These are phyloP conservation scores for Flaveria brownii DNA, from an alignment of 129 eudicot genomes.

Conservation along the genomic window DNA sequence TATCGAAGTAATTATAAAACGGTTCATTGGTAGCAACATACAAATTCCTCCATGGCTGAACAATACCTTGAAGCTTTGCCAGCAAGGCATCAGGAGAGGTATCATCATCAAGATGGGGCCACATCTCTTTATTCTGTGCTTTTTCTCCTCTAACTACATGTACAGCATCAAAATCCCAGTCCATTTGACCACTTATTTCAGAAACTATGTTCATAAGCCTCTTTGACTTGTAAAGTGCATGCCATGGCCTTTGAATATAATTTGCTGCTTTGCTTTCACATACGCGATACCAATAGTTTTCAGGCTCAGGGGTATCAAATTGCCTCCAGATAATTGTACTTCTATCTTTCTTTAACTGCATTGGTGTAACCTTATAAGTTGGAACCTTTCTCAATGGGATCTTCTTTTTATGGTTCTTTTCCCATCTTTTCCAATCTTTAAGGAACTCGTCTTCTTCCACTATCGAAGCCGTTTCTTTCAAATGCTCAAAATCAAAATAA, in stretches of 20 bases:
- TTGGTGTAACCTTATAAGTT: conserved; percentile 71
- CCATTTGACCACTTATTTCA: conserved; percentile 91
- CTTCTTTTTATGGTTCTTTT: conserved; percentile 67
- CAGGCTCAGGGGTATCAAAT: conserved; percentile 93
- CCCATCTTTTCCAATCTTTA: conserved; percentile 85
- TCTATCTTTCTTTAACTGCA: conserved; percentile 80
- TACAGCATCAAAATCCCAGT: conserved; percentile 98
- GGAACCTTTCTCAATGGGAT: conserved; percentile 73
- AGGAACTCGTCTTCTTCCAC: conserved; percentile 83
- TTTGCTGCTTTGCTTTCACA: conserved; percentile 89
- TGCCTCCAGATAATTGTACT: conserved; percentile 89
- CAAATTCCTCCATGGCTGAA: conserved; percentile 87
- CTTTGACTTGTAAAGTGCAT: conserved; percentile 84
- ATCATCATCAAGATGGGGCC: conserved; percentile 93
- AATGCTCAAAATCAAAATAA: conserved; percentile 95
- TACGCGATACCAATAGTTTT: conserved; percentile 93
- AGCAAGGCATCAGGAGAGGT: conserved; percentile 84
- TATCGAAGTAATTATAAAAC: conserved; percentile 88
- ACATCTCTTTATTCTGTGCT: conserved; percentile 69
- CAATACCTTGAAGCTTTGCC: conserved; percentile 56
- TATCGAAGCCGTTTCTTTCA: conserved; percentile 79
- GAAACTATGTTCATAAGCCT: conserved; percentile 93
- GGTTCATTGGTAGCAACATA: conserved; percentile 93
- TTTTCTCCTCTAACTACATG: conserved; percentile 94
- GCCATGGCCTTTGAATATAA: conserved; percentile 84